Base-by-base conservation (phyloP, 495 filamentous ascomycete genomes). In the Chlorociboria aeruginascens region DNA sequence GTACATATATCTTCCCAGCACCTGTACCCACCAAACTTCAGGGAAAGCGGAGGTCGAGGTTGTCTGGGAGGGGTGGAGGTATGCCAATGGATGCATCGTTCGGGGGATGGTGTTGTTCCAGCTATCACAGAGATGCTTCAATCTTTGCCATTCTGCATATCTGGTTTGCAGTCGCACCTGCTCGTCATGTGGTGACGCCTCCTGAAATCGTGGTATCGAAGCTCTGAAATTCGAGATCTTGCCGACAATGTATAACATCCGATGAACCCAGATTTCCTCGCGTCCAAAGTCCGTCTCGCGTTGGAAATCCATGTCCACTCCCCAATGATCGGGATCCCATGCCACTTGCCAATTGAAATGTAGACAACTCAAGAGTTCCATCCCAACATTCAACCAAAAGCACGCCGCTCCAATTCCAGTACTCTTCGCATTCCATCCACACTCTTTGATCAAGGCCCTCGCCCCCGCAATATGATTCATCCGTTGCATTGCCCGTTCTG, bases 261-360 rank as follows among this genome's bases (percentile, higher is more conserved):
- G 78, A 60, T 95, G 80, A 7, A 83, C 81, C 92, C 92, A 98
- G n/a, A 84, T 56, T 49, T 95, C 88, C 61, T 95, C 89, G 32
- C 75, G 69, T 6, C 69, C 71, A n/a, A 45, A 49, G 30, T 57
- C 35, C 41, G 44, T 51, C 49, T 59, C 46, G 40, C 42, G 55
- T 36, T 58, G 53, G 42, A 59, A 48, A 52, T 61, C 17, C 75
- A 96, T 82, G 55, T 96, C 84, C 34, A 97, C 64, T 2, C 83
- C 84, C 92, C 92, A 97, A 6, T 83, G 77, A 61, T 95, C 88
- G 3, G 90, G 89, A 37, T 95, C 77, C 89, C 89, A 97, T 1
- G 88, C 79, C 2, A 89, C 74, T 49, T 82, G 75, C 85, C 87
- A 94, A 63, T 87, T 87, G 62, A 88, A 86, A 49, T 85, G 79